Conservation (phyloP, 2,329 filamentous ascomycete genomes). For the Clarireedia homoeocarpa region DNA sequence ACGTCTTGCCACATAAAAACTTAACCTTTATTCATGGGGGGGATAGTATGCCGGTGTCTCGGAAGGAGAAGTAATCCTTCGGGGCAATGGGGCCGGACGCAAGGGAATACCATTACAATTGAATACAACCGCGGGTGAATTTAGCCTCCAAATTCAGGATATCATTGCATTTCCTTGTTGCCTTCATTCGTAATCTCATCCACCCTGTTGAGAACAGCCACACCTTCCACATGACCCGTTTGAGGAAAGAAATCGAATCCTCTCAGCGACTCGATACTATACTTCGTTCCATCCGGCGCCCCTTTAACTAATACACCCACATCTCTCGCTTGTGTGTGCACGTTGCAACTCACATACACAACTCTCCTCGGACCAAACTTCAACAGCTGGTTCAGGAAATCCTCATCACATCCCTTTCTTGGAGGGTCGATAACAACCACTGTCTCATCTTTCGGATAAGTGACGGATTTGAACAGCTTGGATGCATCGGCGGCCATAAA, state of each 20-base stretch:
- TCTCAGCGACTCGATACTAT: conserved; percentile 81
- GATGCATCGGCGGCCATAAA: conserved; percentile 89
- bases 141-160: not conserved
- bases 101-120: not conserved
- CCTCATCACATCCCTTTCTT: conserved; percentile 83
- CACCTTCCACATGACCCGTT: conserved; percentile 62
- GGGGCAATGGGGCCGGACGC: too few species aligned
- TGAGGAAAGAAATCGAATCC: conserved; percentile 99
- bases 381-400: conserved; percentile 76
- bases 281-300: conserved; percentile 43
- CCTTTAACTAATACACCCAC: conserved; percentile 81
- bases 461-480: conserved; percentile 69
- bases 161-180: not conserved
- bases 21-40: too few species aligned
- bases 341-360: conserved; percentile 94
- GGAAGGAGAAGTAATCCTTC: too few species aligned
- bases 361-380: conserved; percentile 70
- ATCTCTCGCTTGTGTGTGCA: conserved; percentile 93
- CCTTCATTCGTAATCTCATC: conserved; percentile 29
- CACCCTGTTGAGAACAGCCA: conserved; percentile 54
- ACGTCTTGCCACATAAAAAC: too few species aligned
- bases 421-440: conserved; percentile 96
- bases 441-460: conserved; percentile 71
- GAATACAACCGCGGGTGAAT: not conserved
- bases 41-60: too few species aligned